Evolutionary conservation across 2,329 filamentous ascomycete species (phyloP).

Genomic region (Pochonia chlamydosporia): DNA sequence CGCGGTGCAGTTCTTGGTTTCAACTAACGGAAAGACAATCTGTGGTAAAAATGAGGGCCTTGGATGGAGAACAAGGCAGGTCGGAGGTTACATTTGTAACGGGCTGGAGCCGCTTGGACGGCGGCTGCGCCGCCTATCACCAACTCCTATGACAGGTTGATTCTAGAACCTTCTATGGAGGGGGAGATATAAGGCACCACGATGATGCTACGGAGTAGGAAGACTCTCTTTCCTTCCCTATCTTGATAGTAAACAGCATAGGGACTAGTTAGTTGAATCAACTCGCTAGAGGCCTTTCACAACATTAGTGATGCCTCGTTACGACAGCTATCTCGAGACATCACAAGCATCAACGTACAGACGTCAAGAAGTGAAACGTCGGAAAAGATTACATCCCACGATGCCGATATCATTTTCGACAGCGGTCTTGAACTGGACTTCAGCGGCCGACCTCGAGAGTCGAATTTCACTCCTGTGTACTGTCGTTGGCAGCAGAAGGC

Average conservation of each 20-base stretch:
- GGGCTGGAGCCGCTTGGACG: too few relatives aligned
- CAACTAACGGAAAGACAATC: constrained; percentile 12
- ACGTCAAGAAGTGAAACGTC: neutral
- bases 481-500: too few relatives aligned
- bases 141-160: too few relatives aligned
- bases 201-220: too few relatives aligned
- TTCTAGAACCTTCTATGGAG: too few relatives aligned
- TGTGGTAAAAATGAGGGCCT: constrained; percentile 10
- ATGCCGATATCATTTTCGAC: neutral
- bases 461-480: neutral
- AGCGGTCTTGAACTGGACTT: neutral
- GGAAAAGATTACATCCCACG: neutral
- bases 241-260: too few relatives aligned
- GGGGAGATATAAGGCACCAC: too few relatives aligned
- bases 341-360: neutral
- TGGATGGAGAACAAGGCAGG: constrained; percentile 10
- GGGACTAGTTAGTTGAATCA: too few relatives aligned
- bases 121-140: too few relatives aligned
- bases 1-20: constrained; percentile 12
- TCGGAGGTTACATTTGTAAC: too few relatives aligned
- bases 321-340: constrained; percentile 6
- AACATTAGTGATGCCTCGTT: constrained; percentile 8
- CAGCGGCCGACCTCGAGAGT: neutral
- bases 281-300: too few relatives aligned
- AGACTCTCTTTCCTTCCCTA: too few relatives aligned